Base-by-base conservation (phyloP, 371 early-diverging fungal species). In the Encephalitozoon intestinalis region DNA sequence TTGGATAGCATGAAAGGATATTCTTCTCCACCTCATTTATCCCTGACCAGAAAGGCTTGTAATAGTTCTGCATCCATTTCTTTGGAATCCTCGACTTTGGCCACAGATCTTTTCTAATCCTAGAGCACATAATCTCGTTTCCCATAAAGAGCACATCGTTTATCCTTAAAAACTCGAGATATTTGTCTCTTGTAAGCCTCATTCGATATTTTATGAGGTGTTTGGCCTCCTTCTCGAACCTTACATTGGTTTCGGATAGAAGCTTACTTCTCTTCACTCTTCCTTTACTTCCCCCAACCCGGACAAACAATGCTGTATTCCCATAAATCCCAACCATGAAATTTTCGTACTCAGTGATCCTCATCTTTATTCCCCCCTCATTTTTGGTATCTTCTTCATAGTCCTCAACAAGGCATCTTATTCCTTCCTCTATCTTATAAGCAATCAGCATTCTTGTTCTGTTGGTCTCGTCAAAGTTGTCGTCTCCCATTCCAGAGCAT, bases 251-350 rank as follows among this genome's bases (percentile, higher is more conserved):
- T 7, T 66, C 66, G n/a, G 39, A 39, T 15, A 30, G 15, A 0
- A 39, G 58, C 28, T 58, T 58, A n/a, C 58, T 58, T 58, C 58
- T 58, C 58, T 58, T 58, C 18, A 58, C 28, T 6, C 58, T 34
- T 34, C 58, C 58, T 12, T 18, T 34, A 34, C 37, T 34, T 2
- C 58, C 11, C 18, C 58, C 58, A 18, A 9, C 34, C 5, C 18
- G 30, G 30, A 58, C 21, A 58, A 58, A 58, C 34, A 34, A 5
- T 34, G 58, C 58, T 34, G 12, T 1, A n/a, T 58, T 34, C 34
- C 30, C 37, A 15, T 37, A 21, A 3, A 58, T 34, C 8, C 58
- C 58, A 5, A 58, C 58, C 28, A 58, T 34, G 21, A 58, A 31
- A 7, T 5, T 21, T n/a, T 18, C 37, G n/a, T 58, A 58, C 5